Evolutionary conservation across 2,329 filamentous ascomycete genomes (phyloP).

Genomic region (Colletotrichum sidae): DNA sequence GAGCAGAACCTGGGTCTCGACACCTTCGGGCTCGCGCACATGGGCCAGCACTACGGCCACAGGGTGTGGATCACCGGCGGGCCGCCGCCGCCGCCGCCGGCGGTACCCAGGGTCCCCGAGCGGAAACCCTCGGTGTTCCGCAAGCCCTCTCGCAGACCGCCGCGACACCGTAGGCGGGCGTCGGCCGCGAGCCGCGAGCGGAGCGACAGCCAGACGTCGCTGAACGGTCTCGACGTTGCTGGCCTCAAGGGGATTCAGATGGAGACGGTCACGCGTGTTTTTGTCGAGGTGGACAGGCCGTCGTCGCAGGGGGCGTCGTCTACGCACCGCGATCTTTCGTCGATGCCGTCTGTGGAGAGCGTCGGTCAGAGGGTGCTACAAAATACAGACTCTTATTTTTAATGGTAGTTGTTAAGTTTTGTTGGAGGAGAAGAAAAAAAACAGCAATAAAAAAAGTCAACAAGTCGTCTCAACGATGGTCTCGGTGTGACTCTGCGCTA

Average conservation of each 20-base stretch:
- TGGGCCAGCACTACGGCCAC: constrained; percentile 24
- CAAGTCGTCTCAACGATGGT: neutral
- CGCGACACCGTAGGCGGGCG: neutral
- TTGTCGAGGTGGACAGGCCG: constrained; percentile 47
- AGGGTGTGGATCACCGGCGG: constrained; percentile 22
- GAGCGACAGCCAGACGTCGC: constrained; percentile 26
- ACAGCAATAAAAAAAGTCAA: neutral
- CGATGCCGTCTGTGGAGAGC: constrained; percentile 13
- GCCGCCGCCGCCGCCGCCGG: neutral
- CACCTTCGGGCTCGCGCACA: constrained; percentile 17
- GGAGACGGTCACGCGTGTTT: constrained; percentile 56
- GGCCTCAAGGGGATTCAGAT: constrained; percentile 51
- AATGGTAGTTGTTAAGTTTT: neutral
- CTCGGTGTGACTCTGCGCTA: neutral
- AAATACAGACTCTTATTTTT: constrained; percentile 13
- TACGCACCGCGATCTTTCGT: neutral
- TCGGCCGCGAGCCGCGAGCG: constrained; percentile 5
- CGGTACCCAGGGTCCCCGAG: neutral
- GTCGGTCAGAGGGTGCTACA: constrained; percentile 18
- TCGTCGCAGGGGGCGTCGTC: constrained; percentile 39
- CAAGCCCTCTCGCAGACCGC: neutral
- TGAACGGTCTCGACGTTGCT: neutral
- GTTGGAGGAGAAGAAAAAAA: neutral
- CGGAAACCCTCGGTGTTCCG: constrained; percentile 1
- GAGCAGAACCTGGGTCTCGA: constrained; percentile 24